Evolutionary conservation across 1,139 yeast genomes (phyloP).

Genomic region (Entelexis paramagnoliae): DNA sequence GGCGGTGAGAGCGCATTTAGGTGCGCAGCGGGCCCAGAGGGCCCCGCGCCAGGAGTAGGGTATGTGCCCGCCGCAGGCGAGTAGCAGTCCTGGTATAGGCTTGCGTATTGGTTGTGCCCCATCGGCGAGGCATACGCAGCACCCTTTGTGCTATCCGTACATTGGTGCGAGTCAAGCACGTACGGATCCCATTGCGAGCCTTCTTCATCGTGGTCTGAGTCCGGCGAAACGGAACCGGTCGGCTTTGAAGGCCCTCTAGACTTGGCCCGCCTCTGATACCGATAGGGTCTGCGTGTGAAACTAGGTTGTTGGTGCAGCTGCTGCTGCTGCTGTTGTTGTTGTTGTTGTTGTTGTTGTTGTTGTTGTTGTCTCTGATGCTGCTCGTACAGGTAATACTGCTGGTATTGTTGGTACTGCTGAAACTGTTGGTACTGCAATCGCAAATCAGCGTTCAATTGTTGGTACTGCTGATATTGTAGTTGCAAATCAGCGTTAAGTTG

Average conservation of each 20-base stretch:
- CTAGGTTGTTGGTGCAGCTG: neutral
- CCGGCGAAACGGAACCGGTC: neutral
- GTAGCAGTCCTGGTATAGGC: neutral
- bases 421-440: neutral
- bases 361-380: neutral
- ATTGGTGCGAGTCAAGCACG: neutral
- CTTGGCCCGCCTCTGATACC: neutral
- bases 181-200: neutral
- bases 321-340: neutral
- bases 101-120: neutral
- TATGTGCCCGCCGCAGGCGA: neutral
- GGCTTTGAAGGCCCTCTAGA: neutral
- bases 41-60: too few species aligned
- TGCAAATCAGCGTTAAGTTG: neutral
- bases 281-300: slow-evolving; percentile 1
- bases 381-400: neutral
- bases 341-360: neutral
- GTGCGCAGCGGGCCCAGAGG: too few species aligned
- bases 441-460: neutral
- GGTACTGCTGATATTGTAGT: neutral
- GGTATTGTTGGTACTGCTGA: neutral
- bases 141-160: neutral
- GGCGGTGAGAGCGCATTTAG: too few species aligned
- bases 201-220: neutral
- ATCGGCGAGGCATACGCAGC: too few species aligned